These are phyloP conservation scores for Trichosporon sp. DNA, from an alignment of 1,284 basidiomycete genomes.

Conservation along the genomic window DNA sequence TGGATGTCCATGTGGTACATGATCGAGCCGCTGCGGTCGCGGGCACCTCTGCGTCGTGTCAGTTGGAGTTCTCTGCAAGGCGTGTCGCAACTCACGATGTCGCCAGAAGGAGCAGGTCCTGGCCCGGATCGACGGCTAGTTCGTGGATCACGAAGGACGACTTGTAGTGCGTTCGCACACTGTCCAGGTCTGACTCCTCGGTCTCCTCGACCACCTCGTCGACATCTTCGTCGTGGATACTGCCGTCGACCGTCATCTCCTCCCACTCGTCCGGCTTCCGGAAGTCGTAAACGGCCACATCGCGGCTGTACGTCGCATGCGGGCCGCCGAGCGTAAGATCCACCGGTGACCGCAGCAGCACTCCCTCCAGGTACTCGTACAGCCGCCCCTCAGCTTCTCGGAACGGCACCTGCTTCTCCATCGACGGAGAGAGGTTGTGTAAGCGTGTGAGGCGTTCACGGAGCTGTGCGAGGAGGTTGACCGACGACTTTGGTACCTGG, in stretches of 20 bases:
- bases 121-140: constrained; percentile 46
- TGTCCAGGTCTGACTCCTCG: neutral
- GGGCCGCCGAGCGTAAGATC: constrained; percentile 19
- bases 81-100: neutral
- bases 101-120: constrained; percentile 39
- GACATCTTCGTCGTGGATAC: neutral
- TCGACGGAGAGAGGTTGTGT: constrained; percentile 31
- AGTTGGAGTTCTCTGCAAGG: neutral
- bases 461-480: constrained; percentile 33
- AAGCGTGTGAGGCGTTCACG: constrained; percentile 40
- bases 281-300: constrained; percentile 27
- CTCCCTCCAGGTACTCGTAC: constrained; percentile 47
- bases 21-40: neutral
- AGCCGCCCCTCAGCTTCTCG: constrained; percentile 38
- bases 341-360: constrained; percentile 28
- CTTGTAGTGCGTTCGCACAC: constrained; percentile 16
- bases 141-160: constrained; percentile 40
- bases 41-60: neutral
- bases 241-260: constrained; percentile 5
- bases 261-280: constrained; percentile 24
- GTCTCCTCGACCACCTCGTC: constrained; percentile 6
- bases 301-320: constrained; percentile 5
- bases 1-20: constrained; percentile 32
- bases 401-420: constrained; percentile 21
- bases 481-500: constrained; percentile 46